Evolutionary conservation across 495 filamentous ascomycete species (phyloP).

Genomic region (Jackrogersella minutella): DNA sequence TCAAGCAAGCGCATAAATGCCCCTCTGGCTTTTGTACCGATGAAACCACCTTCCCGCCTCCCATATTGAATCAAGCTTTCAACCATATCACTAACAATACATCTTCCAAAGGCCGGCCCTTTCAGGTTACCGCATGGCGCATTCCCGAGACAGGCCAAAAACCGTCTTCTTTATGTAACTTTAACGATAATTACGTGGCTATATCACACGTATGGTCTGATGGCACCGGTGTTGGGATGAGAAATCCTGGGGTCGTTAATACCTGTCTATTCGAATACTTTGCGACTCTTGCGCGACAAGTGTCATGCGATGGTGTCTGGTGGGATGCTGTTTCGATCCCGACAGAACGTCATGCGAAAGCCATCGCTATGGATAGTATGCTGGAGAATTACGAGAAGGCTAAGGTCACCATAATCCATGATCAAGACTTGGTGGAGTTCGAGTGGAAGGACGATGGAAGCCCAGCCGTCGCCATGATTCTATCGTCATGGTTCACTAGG

Average conservation of each 20-base stretch:
- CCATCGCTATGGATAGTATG: conserved; percentile 34
- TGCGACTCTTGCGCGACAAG: conserved; percentile 5
- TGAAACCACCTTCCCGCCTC: neutral
- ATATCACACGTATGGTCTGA: conserved; percentile 41
- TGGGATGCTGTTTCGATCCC: conserved; percentile 41
- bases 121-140: neutral
- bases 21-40: neutral
- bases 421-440: conserved; percentile 43
- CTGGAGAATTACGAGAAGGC: conserved; percentile 42
- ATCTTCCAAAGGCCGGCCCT: neutral
- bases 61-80: neutral
- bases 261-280: conserved; percentile 30
- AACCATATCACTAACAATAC: neutral
- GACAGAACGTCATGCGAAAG: conserved; percentile 1
- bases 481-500: conserved; percentile 43
- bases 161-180: neutral
- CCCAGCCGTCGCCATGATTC: conserved; percentile 33
- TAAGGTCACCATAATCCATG: conserved; percentile 44
- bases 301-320: conserved; percentile 31
- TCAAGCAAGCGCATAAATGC: conserved; percentile 5
- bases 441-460: conserved; percentile 41
- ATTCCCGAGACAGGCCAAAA: neutral
- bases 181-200: conserved; percentile 19
- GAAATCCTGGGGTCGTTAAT: conserved; percentile 22
- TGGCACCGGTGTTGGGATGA: conserved; percentile 29